Base-by-base conservation (phyloP, 1,284 basidiomycete species). In the Melampsora medusae region DNA sequence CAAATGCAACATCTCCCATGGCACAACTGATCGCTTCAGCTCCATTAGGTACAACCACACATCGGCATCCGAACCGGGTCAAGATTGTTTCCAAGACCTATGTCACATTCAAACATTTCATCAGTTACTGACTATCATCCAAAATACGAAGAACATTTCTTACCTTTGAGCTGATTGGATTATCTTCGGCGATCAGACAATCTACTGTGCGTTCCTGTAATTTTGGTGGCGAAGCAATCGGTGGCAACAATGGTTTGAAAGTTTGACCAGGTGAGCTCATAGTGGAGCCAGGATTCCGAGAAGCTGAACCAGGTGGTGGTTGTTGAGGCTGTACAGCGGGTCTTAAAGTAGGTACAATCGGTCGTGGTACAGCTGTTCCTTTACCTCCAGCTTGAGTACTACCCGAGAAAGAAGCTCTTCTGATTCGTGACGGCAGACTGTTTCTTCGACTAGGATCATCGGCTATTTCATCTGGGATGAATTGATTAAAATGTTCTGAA, bases 21-120 rank as follows among this genome's bases (percentile, higher is more conserved):
- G 95, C 95, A 77, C 96, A 90, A 79, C 94, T 93, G 79, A 98
- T 91, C 28, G 96, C 96, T 82, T 97, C 94, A 5, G 94, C 93
- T 16, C 96, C 97, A 84, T 99, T 94, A 69, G 92, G 89, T 25
- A 97, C 96, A 6, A 95, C 90, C 2, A 97, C 90, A 83, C 92
- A 94, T 22, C 93, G 90, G 83, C 94, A 97, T 0, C 96, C 96
- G 79, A 98, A 87, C 60, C 94, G 90, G 77, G 91, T 90, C 67
- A 99, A 87, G 65, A 98, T 84, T 0, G 92, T 97, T 84, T 98
- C 95, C 77, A 98, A 90, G 65, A 97, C 95, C 86, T 56, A 42
- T 67, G 28, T 79, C 67, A 12, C 74, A 49, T n/a, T 65, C 25
- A 56, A 56, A 59, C 31, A 4, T 22, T n/a, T 31, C 53, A 22